phyloP scores from a whole-genome alignment of 1,284 basidiomycete species.

The Irpex sp. region DNA sequence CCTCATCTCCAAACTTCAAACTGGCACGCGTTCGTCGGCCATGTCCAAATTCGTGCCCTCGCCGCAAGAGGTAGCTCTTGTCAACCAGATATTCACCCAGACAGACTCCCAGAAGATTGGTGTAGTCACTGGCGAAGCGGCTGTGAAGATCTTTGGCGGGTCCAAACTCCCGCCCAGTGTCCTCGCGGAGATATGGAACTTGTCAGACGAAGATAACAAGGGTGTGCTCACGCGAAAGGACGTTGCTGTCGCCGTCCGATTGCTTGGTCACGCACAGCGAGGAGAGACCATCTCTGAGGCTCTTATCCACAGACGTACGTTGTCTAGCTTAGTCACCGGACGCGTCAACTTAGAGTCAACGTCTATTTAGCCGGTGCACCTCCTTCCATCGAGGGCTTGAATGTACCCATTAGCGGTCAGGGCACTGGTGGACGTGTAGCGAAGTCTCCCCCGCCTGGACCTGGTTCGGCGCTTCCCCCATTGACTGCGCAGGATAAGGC shows the following conservation, averaged over 20 bases:
- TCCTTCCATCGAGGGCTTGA: constrained; percentile 76
- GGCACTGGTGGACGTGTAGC: constrained; percentile 49
- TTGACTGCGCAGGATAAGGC: constrained; percentile 76
- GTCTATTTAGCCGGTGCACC: constrained; percentile 70
- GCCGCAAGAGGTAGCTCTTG: constrained; percentile 61
- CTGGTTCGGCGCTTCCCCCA: constrained; percentile 44
- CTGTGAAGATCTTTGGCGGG: constrained; percentile 77
- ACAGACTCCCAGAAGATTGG: constrained; percentile 76
- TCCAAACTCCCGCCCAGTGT: constrained; percentile 74
- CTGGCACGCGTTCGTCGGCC: constrained; percentile 15
- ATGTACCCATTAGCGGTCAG: constrained; percentile 39
- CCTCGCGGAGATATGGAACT: constrained; percentile 91
- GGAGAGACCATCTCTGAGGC: constrained; percentile 69
- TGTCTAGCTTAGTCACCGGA: constrained; percentile 15
- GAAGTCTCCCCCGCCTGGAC: constrained; percentile 53
- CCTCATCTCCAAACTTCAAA: constrained; percentile 7
- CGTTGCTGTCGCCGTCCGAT: constrained; percentile 80
- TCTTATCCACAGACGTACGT: constrained; percentile 65
- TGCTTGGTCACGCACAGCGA: constrained; percentile 92
- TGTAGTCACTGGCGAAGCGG: constrained; percentile 81
- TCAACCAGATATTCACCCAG: constrained; percentile 65
- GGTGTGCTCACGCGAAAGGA: constrained; percentile 87
- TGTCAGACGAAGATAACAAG: constrained; percentile 91
- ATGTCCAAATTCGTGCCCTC: constrained; percentile 71
- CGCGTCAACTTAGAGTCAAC: constrained; percentile 12